Evolutionary conservation across 108 stramenopile genomes (phyloP), one percentile per base, ranked within the genome.

Genomic region (Cyclotella atomus): DNA sequence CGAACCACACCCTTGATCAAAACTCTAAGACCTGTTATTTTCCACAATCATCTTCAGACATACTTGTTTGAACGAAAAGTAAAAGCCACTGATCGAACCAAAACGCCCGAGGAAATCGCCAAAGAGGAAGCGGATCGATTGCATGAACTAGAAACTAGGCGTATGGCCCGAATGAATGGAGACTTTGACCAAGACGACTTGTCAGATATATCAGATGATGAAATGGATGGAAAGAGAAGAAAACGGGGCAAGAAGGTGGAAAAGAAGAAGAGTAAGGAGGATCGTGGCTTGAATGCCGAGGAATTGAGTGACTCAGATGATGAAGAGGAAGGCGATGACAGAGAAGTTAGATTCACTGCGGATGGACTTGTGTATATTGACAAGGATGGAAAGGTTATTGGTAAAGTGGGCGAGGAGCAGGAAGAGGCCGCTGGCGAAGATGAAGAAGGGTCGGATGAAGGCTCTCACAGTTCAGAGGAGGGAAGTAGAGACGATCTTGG

Each of bases 21-120:
- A n/a, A n/a, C n/a, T n/a, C n/a, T n/a, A n/a, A n/a, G n/a, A n/a
- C n/a, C n/a, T n/a, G n/a, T n/a, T n/a, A n/a, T n/a, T n/a, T n/a
- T n/a, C n/a, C n/a, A n/a, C n/a, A n/a, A n/a, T n/a, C n/a, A n/a
- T n/a, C n/a, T n/a, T 10, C 38, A 79, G 77, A 45, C 59, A 35
- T 93, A 95, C 68, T 79, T 93, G 62, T 90, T 90, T 64, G 90
- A 92, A 71, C 59, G 73, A 29, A 89, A 89, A 59, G 85, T 86
- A 23, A 86, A 91, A 41, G 97, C 98, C 9, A 94, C 93, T 3
- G 97, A 97, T 67, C 89, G 98, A 27, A 96, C 96, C 1, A 96
- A 97, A 86, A 97, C 96, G 15, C 83, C 89, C 16, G 96, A 98
- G 77, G 98, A 98, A 68, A 85, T 96, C 25, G 97, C 96, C 71